Percentiles rank a stretch among this genome's conserved stretches.
These are phyloP conservation scores for Silene conica DNA, from an alignment of 148 eudicot species.

Conservation along the genomic window DNA sequence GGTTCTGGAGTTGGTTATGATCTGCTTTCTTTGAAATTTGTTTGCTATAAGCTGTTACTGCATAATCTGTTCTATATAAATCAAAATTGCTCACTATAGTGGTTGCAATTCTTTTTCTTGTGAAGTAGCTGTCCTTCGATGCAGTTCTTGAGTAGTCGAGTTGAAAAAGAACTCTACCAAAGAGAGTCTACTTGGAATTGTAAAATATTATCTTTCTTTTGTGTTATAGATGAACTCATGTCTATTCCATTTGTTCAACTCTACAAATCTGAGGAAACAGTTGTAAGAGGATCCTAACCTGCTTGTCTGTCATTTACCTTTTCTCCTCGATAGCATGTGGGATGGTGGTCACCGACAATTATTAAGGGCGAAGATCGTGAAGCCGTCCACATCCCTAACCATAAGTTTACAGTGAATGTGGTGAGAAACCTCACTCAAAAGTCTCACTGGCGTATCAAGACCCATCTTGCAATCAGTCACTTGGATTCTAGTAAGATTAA, in stretches of 20 bases:
- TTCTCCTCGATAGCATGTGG: constrained; percentile 61
- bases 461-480: constrained; percentile 84
- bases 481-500: constrained; percentile 77
- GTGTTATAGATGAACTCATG: too few relatives aligned
- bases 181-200: neutral
- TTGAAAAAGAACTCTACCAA: neutral
- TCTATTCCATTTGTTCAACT: neutral
- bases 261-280: neutral
- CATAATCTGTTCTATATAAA: neutral
- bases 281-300: neutral
- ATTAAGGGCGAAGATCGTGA: constrained; percentile 95
- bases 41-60: neutral
- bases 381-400: constrained; percentile 92
- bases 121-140: too few relatives aligned
- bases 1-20: neutral
- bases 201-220: too few relatives aligned
- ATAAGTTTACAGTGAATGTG: constrained; percentile 86
- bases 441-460: constrained; percentile 95
- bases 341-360: constrained; percentile 99
- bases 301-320: neutral
- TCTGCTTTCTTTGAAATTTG: neutral
- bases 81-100: too few relatives aligned
- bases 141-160: neutral
- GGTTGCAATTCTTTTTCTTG: too few relatives aligned
- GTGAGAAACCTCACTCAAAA: constrained; percentile 88